Evolutionary conservation across 495 filamentous ascomycete species (phyloP), one percentile per base, ranked within the genome.

Genomic region (Xylaria longipes): DNA sequence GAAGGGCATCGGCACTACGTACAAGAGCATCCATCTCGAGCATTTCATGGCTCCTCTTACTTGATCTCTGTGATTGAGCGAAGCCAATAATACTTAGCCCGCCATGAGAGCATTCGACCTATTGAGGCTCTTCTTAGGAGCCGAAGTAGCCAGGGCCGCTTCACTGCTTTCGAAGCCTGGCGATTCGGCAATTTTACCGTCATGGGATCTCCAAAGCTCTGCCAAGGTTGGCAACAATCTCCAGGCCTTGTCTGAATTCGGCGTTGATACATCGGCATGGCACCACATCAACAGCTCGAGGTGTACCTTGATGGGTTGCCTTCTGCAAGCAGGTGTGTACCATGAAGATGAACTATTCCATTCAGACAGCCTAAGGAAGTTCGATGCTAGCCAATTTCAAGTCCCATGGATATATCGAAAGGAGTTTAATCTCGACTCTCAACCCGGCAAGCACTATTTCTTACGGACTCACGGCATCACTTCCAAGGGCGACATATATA

Each of bases 371-470:
- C 82, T 89, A 54, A 73, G 82, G 56, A 76, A 69, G 2, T 77
- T 87, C 46, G 83, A 86, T 31, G 72, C 76, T 9, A 74, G 81
- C 2, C 81, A 82, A 62, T 92, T 90, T 72, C 70, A 77, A 3
- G 82, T 84, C 1, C 87, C 89, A 0, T 92, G 89, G 89, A 72
- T 90, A 11, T 91, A 90, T 72, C 85, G 89, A n/a, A 76, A 87
- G 29, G 87, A 90, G 69, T 87, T 91, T 68, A 68, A 68, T 1
- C 70, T 90, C 4, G 43, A 78, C 3, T 78, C 82, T 1, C 68
- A 66, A 0, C 41, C 76, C 0, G 69, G 62, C 61, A 48, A 86
- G 33, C 84, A 89, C 72, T 85, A 87, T 72, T 80, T 85, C 20
- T 77, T 91, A 25, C 76, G 83, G 27, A 91, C 88, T 0, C 81